Evolutionary conservation across 768 basidiomycete species (phyloP).

Genomic region (Podaxis carcinomalis): DNA sequence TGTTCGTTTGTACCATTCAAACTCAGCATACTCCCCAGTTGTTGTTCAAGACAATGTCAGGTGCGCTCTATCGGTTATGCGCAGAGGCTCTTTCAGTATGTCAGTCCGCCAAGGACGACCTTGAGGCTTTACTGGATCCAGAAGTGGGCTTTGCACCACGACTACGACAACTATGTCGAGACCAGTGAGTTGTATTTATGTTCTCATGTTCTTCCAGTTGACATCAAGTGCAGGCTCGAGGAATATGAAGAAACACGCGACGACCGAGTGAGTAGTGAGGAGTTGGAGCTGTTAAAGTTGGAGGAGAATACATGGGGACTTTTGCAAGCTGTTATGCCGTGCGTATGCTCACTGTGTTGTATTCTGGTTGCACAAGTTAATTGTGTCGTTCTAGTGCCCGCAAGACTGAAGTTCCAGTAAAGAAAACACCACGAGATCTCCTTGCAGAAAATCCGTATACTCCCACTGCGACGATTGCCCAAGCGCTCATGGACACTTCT

Average conservation of each 20-base stretch:
- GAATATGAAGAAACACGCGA: slow-evolving; percentile 43
- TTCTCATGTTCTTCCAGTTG: not conserved
- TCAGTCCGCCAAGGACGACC: slow-evolving; percentile 53
- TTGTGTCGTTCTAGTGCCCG: slow-evolving; percentile 45
- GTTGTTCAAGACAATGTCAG: slow-evolving; percentile 31
- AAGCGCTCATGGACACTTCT: slow-evolving; percentile 65
- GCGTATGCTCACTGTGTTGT: slow-evolving; percentile 24
- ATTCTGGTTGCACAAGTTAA: not conserved
- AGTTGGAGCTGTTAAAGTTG: slow-evolving; percentile 60
- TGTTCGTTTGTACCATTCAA: too few relatives aligned
- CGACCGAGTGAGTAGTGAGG: slow-evolving; percentile 36
- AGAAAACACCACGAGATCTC: slow-evolving; percentile 48
- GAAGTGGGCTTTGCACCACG: slow-evolving; percentile 68
- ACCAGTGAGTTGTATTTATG: slow-evolving; percentile 43
- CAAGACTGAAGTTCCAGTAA: slow-evolving; percentile 50
- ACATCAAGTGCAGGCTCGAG: slow-evolving; percentile 36
- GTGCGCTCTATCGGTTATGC: slow-evolving; percentile 56
- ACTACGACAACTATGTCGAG: slow-evolving; percentile 44
- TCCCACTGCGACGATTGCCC: slow-evolving; percentile 70
- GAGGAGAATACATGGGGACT: slow-evolving; percentile 84
- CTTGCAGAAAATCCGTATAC: slow-evolving; percentile 77
- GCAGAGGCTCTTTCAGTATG: slow-evolving; percentile 62
- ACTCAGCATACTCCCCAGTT: not conserved
- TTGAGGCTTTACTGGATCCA: slow-evolving; percentile 60
- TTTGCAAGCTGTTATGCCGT: slow-evolving; percentile 75